Conservation (phyloP, 2,329 filamentous ascomycete genomes). For the Grosmannia clavigera region DNA sequence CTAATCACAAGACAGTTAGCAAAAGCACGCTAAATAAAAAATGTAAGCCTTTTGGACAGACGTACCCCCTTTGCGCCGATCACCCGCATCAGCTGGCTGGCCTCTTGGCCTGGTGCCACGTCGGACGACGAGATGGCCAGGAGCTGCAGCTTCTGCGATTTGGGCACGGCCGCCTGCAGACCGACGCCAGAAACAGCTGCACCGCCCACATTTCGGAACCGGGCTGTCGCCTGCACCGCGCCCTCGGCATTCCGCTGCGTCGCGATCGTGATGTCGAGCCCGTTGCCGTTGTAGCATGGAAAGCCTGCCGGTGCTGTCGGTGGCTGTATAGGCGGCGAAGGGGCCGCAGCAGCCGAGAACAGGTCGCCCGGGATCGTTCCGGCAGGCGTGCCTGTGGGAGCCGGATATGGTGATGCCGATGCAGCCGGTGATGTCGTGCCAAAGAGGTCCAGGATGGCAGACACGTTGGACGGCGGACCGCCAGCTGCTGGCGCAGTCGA, state of each 20-base stretch:
- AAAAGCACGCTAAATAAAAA: neutral
- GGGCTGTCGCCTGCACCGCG: conserved; percentile 67
- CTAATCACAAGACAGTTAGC: conserved; percentile 31
- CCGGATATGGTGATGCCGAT: conserved; percentile 23
- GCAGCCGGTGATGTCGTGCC: conserved; percentile 22
- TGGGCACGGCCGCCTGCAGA: conserved; percentile 89
- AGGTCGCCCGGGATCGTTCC: conserved; percentile 27
- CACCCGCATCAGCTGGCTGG: conserved; percentile 83
- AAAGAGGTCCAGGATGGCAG: conserved; percentile 89
- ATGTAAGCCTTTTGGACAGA: conserved; percentile 18
- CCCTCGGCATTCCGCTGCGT: conserved; percentile 73
- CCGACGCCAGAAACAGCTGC: conserved; percentile 60
- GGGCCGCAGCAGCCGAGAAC: conserved; percentile 25
- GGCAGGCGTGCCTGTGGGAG: conserved; percentile 19
- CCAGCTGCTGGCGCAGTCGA: conserved; percentile 35
- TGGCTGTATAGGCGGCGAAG: conserved; percentile 20
- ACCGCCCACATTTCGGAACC: conserved; percentile 69
- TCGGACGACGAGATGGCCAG: conserved; percentile 78
- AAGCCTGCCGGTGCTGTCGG: conserved; percentile 36
- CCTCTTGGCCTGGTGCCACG: conserved; percentile 64
- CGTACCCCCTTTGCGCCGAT: conserved; percentile 79
- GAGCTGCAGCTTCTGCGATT: conserved; percentile 86
- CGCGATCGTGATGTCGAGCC: conserved; percentile 66
- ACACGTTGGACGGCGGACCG: conserved; percentile 43
- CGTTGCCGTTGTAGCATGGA: conserved; percentile 77